These are phyloP conservation scores for Candida endomychidarum DNA, from an alignment of 805 yeast genomes.

Conservation along the genomic window DNA sequence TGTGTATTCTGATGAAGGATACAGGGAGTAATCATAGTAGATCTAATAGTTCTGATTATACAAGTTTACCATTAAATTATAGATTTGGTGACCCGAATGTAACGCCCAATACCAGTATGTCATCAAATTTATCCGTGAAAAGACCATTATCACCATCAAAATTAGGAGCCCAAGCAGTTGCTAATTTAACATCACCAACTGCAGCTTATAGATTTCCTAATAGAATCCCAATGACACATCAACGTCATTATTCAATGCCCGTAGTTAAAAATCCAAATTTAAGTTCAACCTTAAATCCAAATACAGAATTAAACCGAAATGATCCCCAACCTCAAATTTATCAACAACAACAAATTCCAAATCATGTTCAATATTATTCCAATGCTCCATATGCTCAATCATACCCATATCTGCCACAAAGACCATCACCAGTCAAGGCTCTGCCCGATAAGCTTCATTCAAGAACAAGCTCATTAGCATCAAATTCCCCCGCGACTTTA, in stretches of 20 bases:
- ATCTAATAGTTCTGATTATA: slow-evolving; percentile 9
- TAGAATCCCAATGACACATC: slow-evolving; percentile 26
- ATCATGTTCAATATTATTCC: slow-evolving; percentile 10
- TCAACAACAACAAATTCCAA: slow-evolving; percentile 8
- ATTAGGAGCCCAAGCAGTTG: slow-evolving; percentile 72
- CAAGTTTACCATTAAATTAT: slow-evolving; percentile 31
- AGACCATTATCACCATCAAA: slow-evolving; percentile 67
- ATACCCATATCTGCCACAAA: slow-evolving; percentile 6
- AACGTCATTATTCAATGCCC: slow-evolving; percentile 46
- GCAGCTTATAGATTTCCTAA: slow-evolving; percentile 14
- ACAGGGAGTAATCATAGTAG: background rate
- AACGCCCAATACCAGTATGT: slow-evolving; percentile 8
- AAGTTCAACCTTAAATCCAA: slow-evolving; percentile 5
- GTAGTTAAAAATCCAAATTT: slow-evolving; percentile 8
- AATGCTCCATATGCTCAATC: slow-evolving; percentile 2
- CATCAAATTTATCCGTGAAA: slow-evolving; percentile 6
- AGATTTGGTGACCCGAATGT: slow-evolving; percentile 33
- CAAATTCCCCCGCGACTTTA: slow-evolving; percentile 24
- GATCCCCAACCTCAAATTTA: slow-evolving; percentile 15
- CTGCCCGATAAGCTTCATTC: slow-evolving; percentile 19
- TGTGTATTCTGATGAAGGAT: slow-evolving; percentile 41
- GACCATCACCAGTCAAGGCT: background rate
- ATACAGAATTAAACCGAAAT: slow-evolving; percentile 21
- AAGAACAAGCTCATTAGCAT: slow-evolving; percentile 5
- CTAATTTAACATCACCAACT: slow-evolving; percentile 41